Base-by-base conservation (phyloP, 306 rosid species). In the Leucaena leucocephala region DNA sequence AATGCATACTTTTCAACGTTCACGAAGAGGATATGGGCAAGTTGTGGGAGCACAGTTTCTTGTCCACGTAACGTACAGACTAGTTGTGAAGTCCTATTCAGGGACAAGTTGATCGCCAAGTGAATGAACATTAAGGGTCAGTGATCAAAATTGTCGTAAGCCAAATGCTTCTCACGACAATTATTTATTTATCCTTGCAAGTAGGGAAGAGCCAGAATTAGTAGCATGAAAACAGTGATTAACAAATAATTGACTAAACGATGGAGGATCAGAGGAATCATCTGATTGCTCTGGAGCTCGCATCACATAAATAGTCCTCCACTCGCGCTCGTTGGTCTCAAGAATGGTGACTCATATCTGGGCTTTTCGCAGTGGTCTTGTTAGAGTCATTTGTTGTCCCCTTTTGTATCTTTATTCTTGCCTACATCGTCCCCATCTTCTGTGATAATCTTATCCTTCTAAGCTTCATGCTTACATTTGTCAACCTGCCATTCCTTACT, bases 261-360 rank as follows among this genome's bases (percentile, higher is more conserved):
- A 43, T 4, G 50, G 16, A 46, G 50, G 50, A 46, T 12, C 16
- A n/a, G 7, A 17, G 4, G 44, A 49, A 15, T 16, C 2, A 8
- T 50, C 34, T 35, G 45, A 13, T 35, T 71, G 45, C 34, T 49
- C 69, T 14, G 33, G 72, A 19, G 35, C 27, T 85, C 82, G 83
- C 83, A 73, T 80, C 16, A 86, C 81, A 78, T n/a, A 34, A 83
- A 69, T 83, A 80, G 67, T 86, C 86, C 5, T 86, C 83, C 0
- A 45, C 81, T 80, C 5, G 72, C 22, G 45, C 46, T 27, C 55
- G 73, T 46, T 62, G 89, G 79, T n/a, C 64, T 52, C 33, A 55
- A 57, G 17, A 66, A 66, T 35, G 74, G 49, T 44, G 80, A 65
- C 77, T 81, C 69, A 38, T 63, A 62, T n/a, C 63, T 72, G 14